Evolutionary conservation across 2,329 filamentous ascomycete species (phyloP), one percentile per base, ranked within the genome.

Genomic region (Colletotrichum lindemuthianum): DNA sequence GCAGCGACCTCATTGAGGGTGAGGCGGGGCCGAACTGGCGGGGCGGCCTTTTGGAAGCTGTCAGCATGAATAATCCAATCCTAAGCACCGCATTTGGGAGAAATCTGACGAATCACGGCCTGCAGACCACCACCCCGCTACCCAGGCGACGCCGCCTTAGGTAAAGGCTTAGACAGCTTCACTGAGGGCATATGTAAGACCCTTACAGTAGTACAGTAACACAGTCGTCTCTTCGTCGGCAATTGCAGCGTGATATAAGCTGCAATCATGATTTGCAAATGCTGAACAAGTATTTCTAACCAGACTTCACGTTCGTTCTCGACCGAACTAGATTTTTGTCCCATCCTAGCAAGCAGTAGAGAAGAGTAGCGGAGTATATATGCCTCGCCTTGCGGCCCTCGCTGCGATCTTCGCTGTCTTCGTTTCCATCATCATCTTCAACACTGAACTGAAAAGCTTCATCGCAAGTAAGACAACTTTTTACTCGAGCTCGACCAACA

Each of bases 381-480:
- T 80, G 77, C 70, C 70, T 67, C 77, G 75, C 49, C 67, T 75
- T 69, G 66, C 71, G 66, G 68, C 73, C 63, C 59, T 72, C 50
- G 65, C 70, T 72, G 75, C 75, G 63, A 72, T 78, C 74, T 70
- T 79, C 53, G 72, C 76, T 69, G 71, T 74, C 72, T 69, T 73
- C 70, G 67, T 78, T 71, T 79, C 78, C 72, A 78, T 77, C 69
- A 70, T 73, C 72, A 70, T 75, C 70, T 69, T 71, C 66, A 70
- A 70, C 69, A 65, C 68, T 65, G 67, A 70, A 67, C 66, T 70
- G 56, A 69, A 69, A 57, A 69, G 67, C 61, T 60, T 69, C 39
- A 64, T 72, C 60, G 63, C 69, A 59, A 61, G 69, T 48, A 63
- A 73, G 49, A 63, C 69, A 34, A 66, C 58, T 60, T 71, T 67